Evolutionary conservation across 495 filamentous ascomycete genomes (phyloP).

Genomic region (Neurospora discreta): DNA sequence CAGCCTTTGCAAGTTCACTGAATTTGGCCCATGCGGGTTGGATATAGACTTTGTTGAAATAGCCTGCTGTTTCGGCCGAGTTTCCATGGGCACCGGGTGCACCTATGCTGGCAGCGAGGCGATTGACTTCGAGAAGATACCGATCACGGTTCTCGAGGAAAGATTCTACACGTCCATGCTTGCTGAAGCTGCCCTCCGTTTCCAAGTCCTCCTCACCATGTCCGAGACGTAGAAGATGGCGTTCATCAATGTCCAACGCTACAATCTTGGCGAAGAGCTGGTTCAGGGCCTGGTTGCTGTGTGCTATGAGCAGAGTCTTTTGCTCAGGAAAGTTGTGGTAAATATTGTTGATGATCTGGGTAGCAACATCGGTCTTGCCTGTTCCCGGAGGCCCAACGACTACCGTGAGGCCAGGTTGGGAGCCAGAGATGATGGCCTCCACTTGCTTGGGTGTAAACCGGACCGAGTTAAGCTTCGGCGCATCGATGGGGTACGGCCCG

Average conservation of each 20-base stretch:
- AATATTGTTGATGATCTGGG: conserved; percentile 97
- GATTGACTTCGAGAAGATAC: conserved; percentile 75
- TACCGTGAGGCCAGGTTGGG: conserved; percentile 87
- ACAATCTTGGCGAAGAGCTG: conserved; percentile 99
- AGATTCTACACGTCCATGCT: conserved; percentile 87
- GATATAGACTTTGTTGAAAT: conserved; percentile 90
- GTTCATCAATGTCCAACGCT: conserved; percentile 86
- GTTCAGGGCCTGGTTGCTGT: conserved; percentile 96
- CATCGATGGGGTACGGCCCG: conserved; percentile 84
- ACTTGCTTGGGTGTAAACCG: conserved; percentile 87
- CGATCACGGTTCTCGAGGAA: conserved; percentile 81
- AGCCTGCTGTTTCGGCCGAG: conserved; percentile 92
- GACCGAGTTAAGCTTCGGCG: conserved; percentile 69
- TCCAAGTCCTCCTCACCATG: conserved; percentile 92
- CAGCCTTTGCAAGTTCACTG: conserved; percentile 45
- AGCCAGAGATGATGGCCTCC: conserved; percentile 86
- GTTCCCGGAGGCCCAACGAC: conserved; percentile 95
- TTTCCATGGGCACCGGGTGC: conserved; percentile 87
- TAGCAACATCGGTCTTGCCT: conserved; percentile 96
- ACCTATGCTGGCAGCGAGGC: conserved; percentile 69
- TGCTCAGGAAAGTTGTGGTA: conserved; percentile 96
- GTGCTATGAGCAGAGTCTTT: conserved; percentile 84
- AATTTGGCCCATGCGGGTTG: conserved; percentile 82
- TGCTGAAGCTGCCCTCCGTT: conserved; percentile 80
- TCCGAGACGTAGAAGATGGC: conserved; percentile 84